These are phyloP conservation scores for Lichtheimia ornata DNA, from an alignment of 371 early-diverging fungal species.

Conservation along the genomic window DNA sequence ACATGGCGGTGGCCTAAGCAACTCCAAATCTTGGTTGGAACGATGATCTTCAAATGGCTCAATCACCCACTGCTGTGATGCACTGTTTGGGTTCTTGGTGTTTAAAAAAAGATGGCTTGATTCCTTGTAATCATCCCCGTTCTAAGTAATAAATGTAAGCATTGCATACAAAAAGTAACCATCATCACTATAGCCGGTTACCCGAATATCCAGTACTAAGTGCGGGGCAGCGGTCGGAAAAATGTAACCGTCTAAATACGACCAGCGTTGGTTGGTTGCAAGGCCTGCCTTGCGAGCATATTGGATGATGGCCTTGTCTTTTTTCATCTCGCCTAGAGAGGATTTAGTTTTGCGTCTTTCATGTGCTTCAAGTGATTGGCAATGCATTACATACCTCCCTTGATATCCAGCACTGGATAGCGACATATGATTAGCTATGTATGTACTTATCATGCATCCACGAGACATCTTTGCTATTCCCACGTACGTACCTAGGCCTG, in stretches of 20 bases:
- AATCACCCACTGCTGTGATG: conserved; percentile 41
- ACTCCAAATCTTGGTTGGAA: conserved; percentile 29
- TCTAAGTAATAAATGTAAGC: neutral
- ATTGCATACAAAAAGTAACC: too few relatives aligned
- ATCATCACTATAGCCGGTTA: conserved; percentile 10
- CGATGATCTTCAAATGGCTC: conserved; percentile 41
- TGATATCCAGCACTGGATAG: conserved; percentile 25
- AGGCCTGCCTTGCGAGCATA: conserved; percentile 49
- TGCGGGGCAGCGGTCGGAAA: conserved; percentile 35
- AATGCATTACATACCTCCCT: conserved; percentile 35
- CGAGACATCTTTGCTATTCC: too few relatives aligned
- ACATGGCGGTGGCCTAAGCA: conserved; percentile 38
- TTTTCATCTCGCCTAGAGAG: conserved; percentile 25
- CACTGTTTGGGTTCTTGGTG: conserved; percentile 24
- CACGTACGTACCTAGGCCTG: conserved; percentile 41
- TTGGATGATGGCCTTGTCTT: conserved; percentile 43
- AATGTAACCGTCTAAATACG: conserved; percentile 40
- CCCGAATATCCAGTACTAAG: conserved; percentile 41
- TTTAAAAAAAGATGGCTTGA: conserved; percentile 30
- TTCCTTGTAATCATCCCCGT: conserved; percentile 29
- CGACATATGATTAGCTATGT: neutral
- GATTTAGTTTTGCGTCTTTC: neutral
- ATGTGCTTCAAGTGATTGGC: neutral
- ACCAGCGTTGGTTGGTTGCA: conserved; percentile 50
- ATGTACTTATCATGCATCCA: too few relatives aligned